phyloP scores from a whole-genome alignment of 2,329 filamentous ascomycete species.

The Ophiostoma sp. region DNA sequence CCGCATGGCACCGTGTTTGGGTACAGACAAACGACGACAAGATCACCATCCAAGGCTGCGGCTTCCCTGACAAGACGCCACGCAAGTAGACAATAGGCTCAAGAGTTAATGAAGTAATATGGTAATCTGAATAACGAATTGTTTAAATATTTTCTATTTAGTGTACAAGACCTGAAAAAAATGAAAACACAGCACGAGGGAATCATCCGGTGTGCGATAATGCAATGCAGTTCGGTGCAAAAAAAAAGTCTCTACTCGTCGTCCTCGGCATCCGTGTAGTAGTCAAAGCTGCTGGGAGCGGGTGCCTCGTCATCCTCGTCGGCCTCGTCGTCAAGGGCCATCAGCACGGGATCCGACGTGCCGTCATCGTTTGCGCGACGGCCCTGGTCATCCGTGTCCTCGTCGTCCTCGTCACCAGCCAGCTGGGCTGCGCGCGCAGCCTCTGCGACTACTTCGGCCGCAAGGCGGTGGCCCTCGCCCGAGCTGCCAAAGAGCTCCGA shows the following conservation, averaged over 20 bases:
- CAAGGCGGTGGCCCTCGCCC: constrained; percentile 11
- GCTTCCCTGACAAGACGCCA: constrained; percentile 17
- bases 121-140: not conserved
- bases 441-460: constrained; percentile 23
- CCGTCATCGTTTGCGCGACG: constrained; percentile 49
- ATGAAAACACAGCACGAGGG: not conserved
- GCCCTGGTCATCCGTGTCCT: not conserved
- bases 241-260: constrained; percentile 29
- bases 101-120: not conserved
- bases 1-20: constrained; percentile 58
- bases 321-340: constrained; percentile 74
- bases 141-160: not conserved
- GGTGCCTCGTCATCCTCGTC: constrained; percentile 68
- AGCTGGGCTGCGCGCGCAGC: constrained; percentile 20
- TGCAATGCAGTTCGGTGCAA: not conserved
- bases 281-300: constrained; percentile 68
- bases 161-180: not conserved
- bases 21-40: constrained; percentile 28
- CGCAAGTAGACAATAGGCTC: no score
- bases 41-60: constrained; percentile 23
- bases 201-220: not conserved
- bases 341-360: no score
- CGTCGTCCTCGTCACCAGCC: constrained; percentile 26
- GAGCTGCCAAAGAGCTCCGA: constrained; percentile 12
- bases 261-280: constrained; percentile 62